These are phyloP conservation scores for Xylaria digitata DNA, from an alignment of 2,329 filamentous ascomycete genomes.

Conservation along the genomic window DNA sequence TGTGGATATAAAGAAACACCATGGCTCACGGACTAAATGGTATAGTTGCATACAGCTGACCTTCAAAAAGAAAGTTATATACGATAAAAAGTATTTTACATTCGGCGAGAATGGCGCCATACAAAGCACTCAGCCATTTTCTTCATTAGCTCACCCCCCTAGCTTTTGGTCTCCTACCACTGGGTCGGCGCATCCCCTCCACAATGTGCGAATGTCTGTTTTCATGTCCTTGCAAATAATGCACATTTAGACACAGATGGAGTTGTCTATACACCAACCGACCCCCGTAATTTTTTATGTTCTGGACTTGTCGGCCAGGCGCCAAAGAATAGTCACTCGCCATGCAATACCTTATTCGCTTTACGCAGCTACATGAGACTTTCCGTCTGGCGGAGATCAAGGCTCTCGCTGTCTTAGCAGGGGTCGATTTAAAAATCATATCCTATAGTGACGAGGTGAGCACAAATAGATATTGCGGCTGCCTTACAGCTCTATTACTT, in stretches of 20 bases:
- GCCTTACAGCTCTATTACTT: constrained; percentile 30
- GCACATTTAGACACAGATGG: constrained; percentile 39
- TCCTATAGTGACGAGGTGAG: constrained; percentile 79
- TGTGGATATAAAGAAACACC: not conserved
- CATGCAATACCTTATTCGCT: constrained; percentile 87
- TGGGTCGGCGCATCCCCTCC: constrained; percentile 22
- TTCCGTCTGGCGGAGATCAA: constrained; percentile 88
- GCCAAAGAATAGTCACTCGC: constrained; percentile 2
- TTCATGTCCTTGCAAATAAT: constrained; percentile 7
- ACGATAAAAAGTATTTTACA: constrained; percentile 23
- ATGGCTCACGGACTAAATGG: not conserved
- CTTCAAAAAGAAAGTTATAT: not conserved
- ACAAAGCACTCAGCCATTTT: constrained; percentile 39
- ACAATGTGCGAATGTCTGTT: constrained; percentile 32
- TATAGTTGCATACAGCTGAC: not conserved
- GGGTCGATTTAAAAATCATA: constrained; percentile 76
- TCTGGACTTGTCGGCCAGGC: not conserved
- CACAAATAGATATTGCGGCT: constrained; percentile 29
- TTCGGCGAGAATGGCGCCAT: constrained; percentile 31
- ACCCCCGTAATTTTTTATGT: constrained; percentile 20
- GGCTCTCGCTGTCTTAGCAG: constrained; percentile 77
- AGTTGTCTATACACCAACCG: constrained; percentile 28
- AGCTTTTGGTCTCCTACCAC: constrained; percentile 20
- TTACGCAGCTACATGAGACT: constrained; percentile 89
- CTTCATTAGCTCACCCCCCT: constrained; percentile 38